Conservation (phyloP, 805 yeast species). For the Saccharomyces cerevisiae region DNA sequence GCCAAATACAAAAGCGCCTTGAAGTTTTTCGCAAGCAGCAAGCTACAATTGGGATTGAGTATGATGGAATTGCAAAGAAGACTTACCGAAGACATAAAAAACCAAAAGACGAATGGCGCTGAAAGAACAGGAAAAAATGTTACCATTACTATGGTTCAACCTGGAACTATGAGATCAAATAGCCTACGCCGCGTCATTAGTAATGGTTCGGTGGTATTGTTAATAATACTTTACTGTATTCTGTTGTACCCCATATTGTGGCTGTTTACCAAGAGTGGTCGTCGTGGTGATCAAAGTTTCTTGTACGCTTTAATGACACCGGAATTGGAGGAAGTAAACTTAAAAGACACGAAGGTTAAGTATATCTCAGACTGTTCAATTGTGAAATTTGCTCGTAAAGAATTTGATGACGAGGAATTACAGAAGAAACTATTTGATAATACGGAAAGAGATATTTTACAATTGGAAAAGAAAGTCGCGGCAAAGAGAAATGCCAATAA, state of each 20-base stretch:
- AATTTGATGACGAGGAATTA: constrained; percentile 51
- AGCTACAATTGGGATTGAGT: constrained; percentile 65
- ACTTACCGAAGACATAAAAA: constrained; percentile 49
- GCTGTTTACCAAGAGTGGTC: constrained; percentile 66
- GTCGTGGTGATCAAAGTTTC: constrained; percentile 73
- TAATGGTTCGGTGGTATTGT: constrained; percentile 61
- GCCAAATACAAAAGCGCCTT: constrained; percentile 59
- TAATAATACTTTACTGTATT: constrained; percentile 48
- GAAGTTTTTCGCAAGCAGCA: constrained; percentile 74
- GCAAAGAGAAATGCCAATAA: constrained; percentile 43
- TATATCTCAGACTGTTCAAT: constrained; percentile 65
- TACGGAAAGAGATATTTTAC: constrained; percentile 50
- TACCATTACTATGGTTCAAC: constrained; percentile 70
- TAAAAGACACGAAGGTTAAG: constrained; percentile 42
- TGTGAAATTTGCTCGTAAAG: constrained; percentile 49
- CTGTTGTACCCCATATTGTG: constrained; percentile 75
- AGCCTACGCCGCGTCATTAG: constrained; percentile 71
- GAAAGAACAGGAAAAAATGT: constrained; percentile 46
- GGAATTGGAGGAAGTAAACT: constrained; percentile 48
- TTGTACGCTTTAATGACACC: constrained; percentile 67
- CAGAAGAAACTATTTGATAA: constrained; percentile 53
- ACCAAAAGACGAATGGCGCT: constrained; percentile 37
- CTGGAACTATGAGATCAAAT: constrained; percentile 87
- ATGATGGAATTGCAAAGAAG: constrained; percentile 72
- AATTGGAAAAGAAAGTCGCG: constrained; percentile 65